A percentile compares a stretch with the other conserved stretches of the same genome.
phyloP scores from a whole-genome alignment of 192 early-diverging fungal genomes.

The Dispira simplex region DNA sequence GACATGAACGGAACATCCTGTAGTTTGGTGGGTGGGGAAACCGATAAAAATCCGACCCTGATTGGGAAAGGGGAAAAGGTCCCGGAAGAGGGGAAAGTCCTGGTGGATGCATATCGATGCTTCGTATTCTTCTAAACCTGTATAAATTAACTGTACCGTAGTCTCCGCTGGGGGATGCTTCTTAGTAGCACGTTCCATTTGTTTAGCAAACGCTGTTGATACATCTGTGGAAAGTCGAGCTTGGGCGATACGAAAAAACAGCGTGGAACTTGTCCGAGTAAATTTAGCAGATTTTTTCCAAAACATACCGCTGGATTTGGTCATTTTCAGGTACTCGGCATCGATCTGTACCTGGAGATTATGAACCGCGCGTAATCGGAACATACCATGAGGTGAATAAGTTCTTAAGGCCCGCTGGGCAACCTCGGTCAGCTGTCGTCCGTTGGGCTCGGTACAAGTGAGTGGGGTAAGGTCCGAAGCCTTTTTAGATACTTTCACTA shows the following conservation, averaged over 20 bases:
- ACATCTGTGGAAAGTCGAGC: slow-evolving; percentile 40
- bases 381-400: slow-evolving; percentile 53
- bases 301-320: slow-evolving; percentile 16
- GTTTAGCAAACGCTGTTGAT: slow-evolving; percentile 29
- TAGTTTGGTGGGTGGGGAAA: slow-evolving; percentile 83
- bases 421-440: background rate
- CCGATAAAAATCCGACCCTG: slow-evolving; percentile 85
- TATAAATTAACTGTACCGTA: slow-evolving; percentile 50
- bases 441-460: slow-evolving; percentile 11
- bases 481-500: slow-evolving; percentile 50
- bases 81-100: slow-evolving; percentile 43
- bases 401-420: slow-evolving; percentile 18
- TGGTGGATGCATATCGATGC: slow-evolving; percentile 34
- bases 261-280: slow-evolving; percentile 22
- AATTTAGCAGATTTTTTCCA: background rate
- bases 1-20: slow-evolving; percentile 62
- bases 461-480: slow-evolving; percentile 43
- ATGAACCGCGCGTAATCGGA: slow-evolving; percentile 44
- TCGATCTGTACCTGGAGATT: slow-evolving; percentile 38
- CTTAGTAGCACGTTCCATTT: slow-evolving; percentile 82
- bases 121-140: slow-evolving; percentile 61
- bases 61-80: slow-evolving; percentile 50
- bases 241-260: slow-evolving; percentile 57
- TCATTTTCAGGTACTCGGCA: slow-evolving; percentile 17
- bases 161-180: slow-evolving; percentile 63